phyloP scores from a whole-genome alignment of 108 stramenopile genomes.

The Mediolabrus comicus region DNA sequence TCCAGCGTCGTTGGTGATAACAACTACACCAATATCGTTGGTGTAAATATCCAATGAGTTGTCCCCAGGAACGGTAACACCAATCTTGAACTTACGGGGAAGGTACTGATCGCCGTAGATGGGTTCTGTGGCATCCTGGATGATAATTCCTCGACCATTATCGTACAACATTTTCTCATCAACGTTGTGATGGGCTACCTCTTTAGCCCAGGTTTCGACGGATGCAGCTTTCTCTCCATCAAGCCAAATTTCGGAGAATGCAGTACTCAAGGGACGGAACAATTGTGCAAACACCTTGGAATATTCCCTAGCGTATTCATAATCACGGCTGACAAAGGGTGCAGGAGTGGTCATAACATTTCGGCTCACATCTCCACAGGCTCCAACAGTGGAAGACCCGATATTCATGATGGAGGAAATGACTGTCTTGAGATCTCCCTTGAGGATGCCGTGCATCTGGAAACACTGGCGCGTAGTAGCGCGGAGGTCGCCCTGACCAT shows the following conservation, averaged over 20 bases:
- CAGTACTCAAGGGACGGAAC: constrained; percentile 92
- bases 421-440: constrained; percentile 94
- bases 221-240: constrained; percentile 95
- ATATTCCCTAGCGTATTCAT: constrained; percentile 79
- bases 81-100: constrained; percentile 99
- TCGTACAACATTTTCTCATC: constrained; percentile 81
- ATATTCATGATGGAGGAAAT: constrained; percentile 96
- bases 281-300: constrained; percentile 91
- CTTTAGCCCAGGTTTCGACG: constrained; percentile 88
- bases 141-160: constrained; percentile 84
- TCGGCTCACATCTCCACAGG: constrained; percentile 96
- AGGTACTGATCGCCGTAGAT: constrained; percentile 96
- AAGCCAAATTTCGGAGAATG: constrained; percentile 94
- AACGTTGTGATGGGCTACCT: constrained; percentile 69
- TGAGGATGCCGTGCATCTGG: constrained; percentile 97
- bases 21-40: constrained; percentile 95
- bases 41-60: constrained; percentile 97
- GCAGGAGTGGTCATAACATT: constrained; percentile 97
- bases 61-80: constrained; percentile 94
- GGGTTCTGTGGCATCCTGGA: constrained; percentile 85
- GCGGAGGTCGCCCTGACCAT: constrained; percentile 94
- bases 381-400: constrained; percentile 94
- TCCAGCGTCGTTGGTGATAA: constrained; percentile 72
- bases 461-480: constrained; percentile 98
- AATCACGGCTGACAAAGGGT: constrained; percentile 76